Conservation (phyloP, 345 rosid species). For the Brassica napus region DNA sequence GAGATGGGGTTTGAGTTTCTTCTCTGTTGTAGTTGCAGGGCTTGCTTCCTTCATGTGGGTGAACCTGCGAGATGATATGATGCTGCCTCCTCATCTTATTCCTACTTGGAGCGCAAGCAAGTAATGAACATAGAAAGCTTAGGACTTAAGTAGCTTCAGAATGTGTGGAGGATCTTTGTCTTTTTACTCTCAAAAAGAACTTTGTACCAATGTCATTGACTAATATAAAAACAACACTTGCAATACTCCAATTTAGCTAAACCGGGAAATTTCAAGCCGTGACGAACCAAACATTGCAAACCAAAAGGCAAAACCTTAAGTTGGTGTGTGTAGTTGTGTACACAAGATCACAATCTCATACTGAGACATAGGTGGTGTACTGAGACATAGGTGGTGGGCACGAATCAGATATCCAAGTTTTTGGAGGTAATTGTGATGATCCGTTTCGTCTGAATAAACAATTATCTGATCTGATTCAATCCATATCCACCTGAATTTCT, state of each 20-base stretch:
- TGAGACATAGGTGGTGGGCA: too few relatives aligned
- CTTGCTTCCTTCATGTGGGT: constrained; percentile 42
- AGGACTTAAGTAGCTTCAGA: constrained; percentile 7
- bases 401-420: too few relatives aligned
- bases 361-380: too few relatives aligned
- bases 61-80: constrained; percentile 42
- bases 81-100: constrained; percentile 46
- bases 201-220: background rate
- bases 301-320: background rate
- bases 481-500: too few relatives aligned
- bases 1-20: constrained; percentile 45
- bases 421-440: too few relatives aligned
- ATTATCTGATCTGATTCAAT: too few relatives aligned
- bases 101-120: too few relatives aligned
- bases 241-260: background rate
- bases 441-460: too few relatives aligned
- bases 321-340: too few relatives aligned
- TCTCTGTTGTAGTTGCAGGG: constrained; percentile 52
- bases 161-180: constrained; percentile 6
- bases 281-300: too few relatives aligned
- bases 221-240: background rate
- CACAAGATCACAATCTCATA: too few relatives aligned
- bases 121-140: background rate
- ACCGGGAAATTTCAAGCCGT: background rate
- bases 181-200: background rate